Evolutionary conservation across 495 filamentous ascomycete genomes (phyloP).

Genomic region (Aspergillus cavernicola): DNA sequence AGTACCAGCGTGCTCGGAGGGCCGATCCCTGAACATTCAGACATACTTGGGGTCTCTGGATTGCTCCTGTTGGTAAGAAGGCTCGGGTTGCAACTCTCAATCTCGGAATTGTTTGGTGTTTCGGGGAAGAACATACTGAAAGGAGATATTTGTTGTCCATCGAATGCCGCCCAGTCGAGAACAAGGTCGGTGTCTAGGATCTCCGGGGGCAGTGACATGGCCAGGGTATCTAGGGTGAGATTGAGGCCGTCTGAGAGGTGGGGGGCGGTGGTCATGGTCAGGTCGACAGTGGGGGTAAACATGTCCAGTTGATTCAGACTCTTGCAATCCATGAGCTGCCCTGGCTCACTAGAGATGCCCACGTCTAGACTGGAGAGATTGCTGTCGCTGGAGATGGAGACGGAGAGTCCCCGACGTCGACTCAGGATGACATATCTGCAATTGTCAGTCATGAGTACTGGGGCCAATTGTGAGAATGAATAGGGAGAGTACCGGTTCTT

Average conservation of each 20-base stretch:
- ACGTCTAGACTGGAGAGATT: background rate
- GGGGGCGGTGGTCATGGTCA: background rate
- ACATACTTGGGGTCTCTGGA: background rate
- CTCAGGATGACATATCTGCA: background rate
- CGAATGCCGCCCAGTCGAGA: background rate
- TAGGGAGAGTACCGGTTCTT: conserved; percentile 16
- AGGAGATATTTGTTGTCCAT: background rate
- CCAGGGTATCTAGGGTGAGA: background rate
- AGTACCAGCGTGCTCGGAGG: background rate
- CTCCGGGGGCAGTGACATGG: background rate
- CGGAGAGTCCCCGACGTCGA: background rate
- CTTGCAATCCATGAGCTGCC: background rate
- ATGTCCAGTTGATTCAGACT: background rate
- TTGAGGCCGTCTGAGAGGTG: background rate
- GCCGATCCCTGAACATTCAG: background rate
- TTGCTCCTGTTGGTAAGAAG: background rate
- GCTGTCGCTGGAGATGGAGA: background rate
- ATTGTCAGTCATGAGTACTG: background rate
- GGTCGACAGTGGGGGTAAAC: background rate
- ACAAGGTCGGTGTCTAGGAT: background rate
- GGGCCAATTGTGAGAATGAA: no score
- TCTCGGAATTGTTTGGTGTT: background rate
- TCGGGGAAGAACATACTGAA: background rate
- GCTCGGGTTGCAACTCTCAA: background rate
- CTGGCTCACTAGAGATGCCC: background rate